These are phyloP conservation scores for Suillus discolor DNA, from an alignment of 768 basidiomycete species.

Conservation along the genomic window DNA sequence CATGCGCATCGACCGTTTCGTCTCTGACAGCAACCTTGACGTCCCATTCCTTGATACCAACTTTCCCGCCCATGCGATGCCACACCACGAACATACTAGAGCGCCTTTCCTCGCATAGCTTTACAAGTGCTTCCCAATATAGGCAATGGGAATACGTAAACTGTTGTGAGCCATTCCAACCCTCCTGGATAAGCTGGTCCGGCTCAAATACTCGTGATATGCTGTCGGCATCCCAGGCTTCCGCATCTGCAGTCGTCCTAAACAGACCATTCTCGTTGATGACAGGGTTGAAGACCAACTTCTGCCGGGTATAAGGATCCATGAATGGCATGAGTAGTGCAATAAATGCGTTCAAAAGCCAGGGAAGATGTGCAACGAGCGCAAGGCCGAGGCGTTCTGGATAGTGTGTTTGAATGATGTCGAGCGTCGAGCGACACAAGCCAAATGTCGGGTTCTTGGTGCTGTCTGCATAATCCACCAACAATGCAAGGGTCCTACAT, in stretches of 20 bases:
- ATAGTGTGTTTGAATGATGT: slow-evolving; percentile 80
- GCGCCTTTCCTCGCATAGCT: slow-evolving; percentile 53
- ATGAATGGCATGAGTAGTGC: slow-evolving; percentile 80
- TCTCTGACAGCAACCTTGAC: slow-evolving; percentile 51
- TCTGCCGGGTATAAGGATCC: slow-evolving; percentile 77
- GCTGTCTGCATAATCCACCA: slow-evolving; percentile 79
- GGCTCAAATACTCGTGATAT: slow-evolving; percentile 52
- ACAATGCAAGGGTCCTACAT: slow-evolving; percentile 61
- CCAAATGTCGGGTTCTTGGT: slow-evolving; percentile 55
- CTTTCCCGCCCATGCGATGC: slow-evolving; percentile 63
- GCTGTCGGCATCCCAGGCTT: slow-evolving; percentile 3
- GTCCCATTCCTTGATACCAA: slow-evolving; percentile 82
- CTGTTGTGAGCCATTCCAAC: slow-evolving; percentile 68
- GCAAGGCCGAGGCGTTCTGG: slow-evolving; percentile 83
- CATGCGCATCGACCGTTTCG: background rate
- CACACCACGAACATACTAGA: slow-evolving; percentile 59
- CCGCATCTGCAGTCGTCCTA: slow-evolving; percentile 24
- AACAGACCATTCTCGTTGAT: slow-evolving; percentile 26
- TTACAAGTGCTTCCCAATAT: slow-evolving; percentile 72
- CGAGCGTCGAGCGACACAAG: slow-evolving; percentile 43
- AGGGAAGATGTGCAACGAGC: slow-evolving; percentile 81
- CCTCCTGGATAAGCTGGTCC: slow-evolving; percentile 68
- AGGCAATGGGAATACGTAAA: slow-evolving; percentile 75
- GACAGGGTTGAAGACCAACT: slow-evolving; percentile 74
- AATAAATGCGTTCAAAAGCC: slow-evolving; percentile 72